phyloP scores from a whole-genome alignment of 2,329 filamentous ascomycete genomes.

The Trichoderma guizhouense region DNA sequence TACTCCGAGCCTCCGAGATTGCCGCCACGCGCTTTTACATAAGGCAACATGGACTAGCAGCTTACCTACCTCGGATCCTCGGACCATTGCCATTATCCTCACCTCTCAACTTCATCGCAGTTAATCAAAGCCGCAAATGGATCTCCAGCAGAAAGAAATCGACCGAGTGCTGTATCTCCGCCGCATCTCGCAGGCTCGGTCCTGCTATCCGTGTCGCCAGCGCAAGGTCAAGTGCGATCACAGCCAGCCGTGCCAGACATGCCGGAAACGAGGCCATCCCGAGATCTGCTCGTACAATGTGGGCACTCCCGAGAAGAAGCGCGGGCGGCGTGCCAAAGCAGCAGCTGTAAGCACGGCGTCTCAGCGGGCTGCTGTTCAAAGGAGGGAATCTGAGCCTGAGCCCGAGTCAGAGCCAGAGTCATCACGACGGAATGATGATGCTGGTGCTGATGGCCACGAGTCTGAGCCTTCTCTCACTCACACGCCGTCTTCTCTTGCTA shows the following conservation, averaged over 20 bases:
- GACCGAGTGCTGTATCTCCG: conserved; percentile 8
- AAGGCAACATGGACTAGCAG: not conserved
- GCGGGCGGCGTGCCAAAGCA: not conserved
- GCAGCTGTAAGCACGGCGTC: not conserved
- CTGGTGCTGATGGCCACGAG: not conserved
- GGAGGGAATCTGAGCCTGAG: not conserved
- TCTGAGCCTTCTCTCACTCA: not conserved
- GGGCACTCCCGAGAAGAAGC: not conserved
- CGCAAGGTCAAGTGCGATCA: conserved; percentile 17
- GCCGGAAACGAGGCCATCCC: conserved; percentile 15
- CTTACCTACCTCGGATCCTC: not conserved
- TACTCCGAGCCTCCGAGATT: not conserved
- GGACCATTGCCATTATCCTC: not conserved
- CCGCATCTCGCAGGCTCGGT: conserved; percentile 2
- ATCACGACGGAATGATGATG: not conserved
- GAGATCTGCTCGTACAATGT: conserved; percentile 13
- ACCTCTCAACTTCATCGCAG: not conserved
- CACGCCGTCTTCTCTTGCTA: not conserved
- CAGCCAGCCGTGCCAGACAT: conserved; percentile 9
- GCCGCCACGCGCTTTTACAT: not conserved
- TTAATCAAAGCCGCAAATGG: not conserved
- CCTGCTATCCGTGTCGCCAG: conserved; percentile 16
- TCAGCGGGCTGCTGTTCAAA: not conserved
- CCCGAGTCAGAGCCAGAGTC: not conserved
- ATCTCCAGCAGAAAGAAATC: not conserved